phyloP scores from a whole-genome alignment of 73 alveolate species.

The Symbiodinium natans region DNA sequence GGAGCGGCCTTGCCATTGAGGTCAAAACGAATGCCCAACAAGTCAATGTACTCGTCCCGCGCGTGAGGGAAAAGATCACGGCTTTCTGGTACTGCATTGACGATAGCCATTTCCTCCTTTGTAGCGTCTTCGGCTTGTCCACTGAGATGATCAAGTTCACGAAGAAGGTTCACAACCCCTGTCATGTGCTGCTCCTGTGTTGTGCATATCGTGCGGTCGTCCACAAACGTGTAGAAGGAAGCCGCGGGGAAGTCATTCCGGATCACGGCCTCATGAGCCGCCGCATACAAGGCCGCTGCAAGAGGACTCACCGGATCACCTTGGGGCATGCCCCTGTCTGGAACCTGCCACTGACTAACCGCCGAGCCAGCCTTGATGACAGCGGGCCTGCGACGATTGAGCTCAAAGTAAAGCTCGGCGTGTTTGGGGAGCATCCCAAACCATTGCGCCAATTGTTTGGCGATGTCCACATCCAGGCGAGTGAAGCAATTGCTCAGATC shows the following conservation, averaged over 20 bases:
- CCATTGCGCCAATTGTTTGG: background rate
- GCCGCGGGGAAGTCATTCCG: background rate
- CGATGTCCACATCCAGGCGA: background rate
- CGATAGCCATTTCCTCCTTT: background rate
- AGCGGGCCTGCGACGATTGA: background rate
- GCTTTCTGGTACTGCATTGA: background rate
- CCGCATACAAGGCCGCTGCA: background rate
- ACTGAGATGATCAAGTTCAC: background rate
- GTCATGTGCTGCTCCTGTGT: background rate
- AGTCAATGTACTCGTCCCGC: background rate
- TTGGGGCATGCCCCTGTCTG: conserved; percentile 16
- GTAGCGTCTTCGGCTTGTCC: conserved; percentile 5
- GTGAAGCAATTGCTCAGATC: conserved; percentile 31
- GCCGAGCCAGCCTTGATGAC: background rate
- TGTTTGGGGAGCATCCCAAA: conserved; percentile 3
- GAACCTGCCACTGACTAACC: conserved; percentile 2
- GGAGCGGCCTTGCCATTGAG: background rate
- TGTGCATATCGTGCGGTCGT: background rate
- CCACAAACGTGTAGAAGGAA: background rate
- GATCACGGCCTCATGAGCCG: background rate
- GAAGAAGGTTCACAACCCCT: background rate
- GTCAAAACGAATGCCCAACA: background rate
- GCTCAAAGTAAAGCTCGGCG: background rate
- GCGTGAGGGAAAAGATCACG: background rate
- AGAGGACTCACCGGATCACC: conserved; percentile 7